Evolutionary conservation across 352 stramenopile species (phyloP).

Genomic region (Phytophthora chlamydospora): DNA sequence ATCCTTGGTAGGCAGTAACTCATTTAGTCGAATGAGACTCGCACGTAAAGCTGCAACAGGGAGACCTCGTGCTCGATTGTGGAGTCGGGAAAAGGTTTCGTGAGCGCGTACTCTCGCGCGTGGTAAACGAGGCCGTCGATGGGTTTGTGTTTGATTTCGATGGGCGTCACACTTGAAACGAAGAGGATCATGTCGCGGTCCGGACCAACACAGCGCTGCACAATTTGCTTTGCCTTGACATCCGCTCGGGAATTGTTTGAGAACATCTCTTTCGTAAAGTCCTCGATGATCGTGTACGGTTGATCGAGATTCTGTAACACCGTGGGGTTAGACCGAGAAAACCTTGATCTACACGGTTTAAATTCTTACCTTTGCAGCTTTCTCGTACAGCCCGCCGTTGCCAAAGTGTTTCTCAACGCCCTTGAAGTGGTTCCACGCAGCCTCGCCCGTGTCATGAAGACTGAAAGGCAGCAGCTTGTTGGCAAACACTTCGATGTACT

Average conservation of each 20-base stretch:
- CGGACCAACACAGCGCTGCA: constrained; percentile 19
- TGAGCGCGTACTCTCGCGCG: constrained; percentile 37
- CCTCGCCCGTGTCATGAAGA: constrained; percentile 14
- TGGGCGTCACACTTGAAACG: constrained; percentile 23
- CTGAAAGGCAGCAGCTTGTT: constrained; percentile 30
- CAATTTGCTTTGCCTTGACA: constrained; percentile 31
- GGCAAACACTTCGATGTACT: constrained; percentile 18
- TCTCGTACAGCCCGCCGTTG: constrained; percentile 14
- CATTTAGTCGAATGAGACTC: too few species aligned
- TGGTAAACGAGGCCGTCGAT: constrained; percentile 29
- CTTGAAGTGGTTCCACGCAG: constrained; percentile 31
- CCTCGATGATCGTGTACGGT: constrained; percentile 36
- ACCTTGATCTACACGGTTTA: not conserved
- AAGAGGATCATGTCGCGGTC: constrained; percentile 33
- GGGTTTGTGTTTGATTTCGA: constrained; percentile 31
- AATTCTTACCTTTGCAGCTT: constrained; percentile 8
- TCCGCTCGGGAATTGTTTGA: constrained; percentile 36
- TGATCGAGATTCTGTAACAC: constrained; percentile 27
- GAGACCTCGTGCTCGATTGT: constrained; percentile 35
- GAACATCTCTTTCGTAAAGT: constrained; percentile 35
- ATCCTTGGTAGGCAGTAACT: too few species aligned
- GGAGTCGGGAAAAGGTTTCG: constrained; percentile 40
- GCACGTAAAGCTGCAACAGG: constrained; percentile 55
- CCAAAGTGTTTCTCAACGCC: constrained; percentile 23
- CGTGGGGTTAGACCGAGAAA: not conserved